Evolutionary conservation across 352 stramenopile species (phyloP).

Genomic region (Saprolegnia parasitica): DNA sequence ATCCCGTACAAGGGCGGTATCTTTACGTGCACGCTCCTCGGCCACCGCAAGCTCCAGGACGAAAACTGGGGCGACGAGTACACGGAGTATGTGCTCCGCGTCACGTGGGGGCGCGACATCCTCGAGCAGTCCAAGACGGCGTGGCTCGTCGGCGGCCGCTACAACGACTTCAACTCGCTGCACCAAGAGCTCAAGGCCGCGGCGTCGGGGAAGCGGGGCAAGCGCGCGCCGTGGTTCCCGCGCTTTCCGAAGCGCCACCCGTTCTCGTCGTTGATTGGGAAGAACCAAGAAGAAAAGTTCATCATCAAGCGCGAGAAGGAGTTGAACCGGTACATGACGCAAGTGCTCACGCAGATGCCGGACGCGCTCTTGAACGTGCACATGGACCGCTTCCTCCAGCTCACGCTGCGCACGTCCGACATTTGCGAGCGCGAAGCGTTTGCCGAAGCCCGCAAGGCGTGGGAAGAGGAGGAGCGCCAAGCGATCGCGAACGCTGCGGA

Average conservation of each 20-base stretch:
- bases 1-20: conserved; percentile 89
- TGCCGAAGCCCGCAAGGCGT: conserved; percentile 78
- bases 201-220: conserved; percentile 73
- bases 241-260: conserved; percentile 86
- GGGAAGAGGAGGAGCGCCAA: conserved; percentile 85
- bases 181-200: conserved; percentile 86
- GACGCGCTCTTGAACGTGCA: conserved; percentile 84
- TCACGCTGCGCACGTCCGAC: conserved; percentile 79
- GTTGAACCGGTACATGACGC: conserved; percentile 88
- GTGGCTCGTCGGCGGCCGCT: conserved; percentile 81
- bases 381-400: conserved; percentile 87
- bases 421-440: conserved; percentile 86
- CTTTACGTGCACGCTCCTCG: conserved; percentile 84
- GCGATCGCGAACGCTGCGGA: conserved; percentile 79
- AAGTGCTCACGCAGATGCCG: conserved; percentile 87
- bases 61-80: conserved; percentile 89
- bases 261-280: conserved; percentile 87
- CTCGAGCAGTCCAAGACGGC: conserved; percentile 84
- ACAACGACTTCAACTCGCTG: conserved; percentile 88
- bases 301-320: conserved; percentile 89
- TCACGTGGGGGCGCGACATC: conserved; percentile 85
- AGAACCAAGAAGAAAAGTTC: conserved; percentile 89
- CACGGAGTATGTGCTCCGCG: conserved; percentile 84
- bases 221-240: conserved; percentile 85
- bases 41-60: conserved; percentile 83